These are phyloP conservation scores for Cladophialophora immunda DNA, from an alignment of 2,329 filamentous ascomycete species.

Conservation along the genomic window DNA sequence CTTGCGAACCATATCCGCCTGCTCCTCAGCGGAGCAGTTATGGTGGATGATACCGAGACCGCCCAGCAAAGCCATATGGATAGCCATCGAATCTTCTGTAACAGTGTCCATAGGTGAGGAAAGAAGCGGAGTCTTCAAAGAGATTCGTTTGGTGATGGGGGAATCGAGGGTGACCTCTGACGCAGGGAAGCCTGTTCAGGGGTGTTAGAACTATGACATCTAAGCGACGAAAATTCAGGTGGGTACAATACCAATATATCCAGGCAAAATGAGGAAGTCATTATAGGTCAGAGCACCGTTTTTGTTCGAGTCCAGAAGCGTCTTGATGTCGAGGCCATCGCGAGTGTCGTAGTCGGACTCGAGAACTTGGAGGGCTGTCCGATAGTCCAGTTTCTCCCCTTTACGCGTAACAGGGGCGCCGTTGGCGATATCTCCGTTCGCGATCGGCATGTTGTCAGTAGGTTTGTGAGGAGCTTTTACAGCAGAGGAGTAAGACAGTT, in stretches of 20 bases:
- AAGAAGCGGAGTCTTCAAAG: conserved; percentile 93
- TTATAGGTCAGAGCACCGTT: conserved; percentile 98
- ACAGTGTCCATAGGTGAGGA: conserved; percentile 99
- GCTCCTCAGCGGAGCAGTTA: conserved; percentile 97
- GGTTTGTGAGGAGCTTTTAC: conserved; percentile 39
- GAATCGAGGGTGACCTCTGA: conserved; percentile 88
- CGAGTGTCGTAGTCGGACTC: conserved; percentile 76
- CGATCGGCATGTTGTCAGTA: conserved; percentile 70
- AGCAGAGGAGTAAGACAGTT: conserved; percentile 37
- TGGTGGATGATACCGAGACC: conserved; percentile 89
- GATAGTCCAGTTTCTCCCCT: conserved; percentile 73
- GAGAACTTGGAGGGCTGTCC: conserved; percentile 80
- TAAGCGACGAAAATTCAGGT: conserved; percentile 4
- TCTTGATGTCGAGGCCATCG: conserved; percentile 87
- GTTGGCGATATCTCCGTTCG: conserved; percentile 69
- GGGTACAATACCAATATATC: conserved; percentile 78
- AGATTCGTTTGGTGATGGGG: conserved; percentile 92
- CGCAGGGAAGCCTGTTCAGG: conserved; percentile 78
- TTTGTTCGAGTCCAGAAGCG: conserved; percentile 88
- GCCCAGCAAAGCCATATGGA: conserved; percentile 74
- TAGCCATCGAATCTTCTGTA: conserved; percentile 99
- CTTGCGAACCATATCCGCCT: conserved; percentile 99
- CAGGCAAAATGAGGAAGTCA: conserved; percentile 95
- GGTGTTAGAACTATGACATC: conserved; percentile 31
- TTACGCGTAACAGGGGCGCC: conserved; percentile 56